Conservation (phyloP, 1,139 yeast genomes). For the Debaryomycetaceae sp. region DNA sequence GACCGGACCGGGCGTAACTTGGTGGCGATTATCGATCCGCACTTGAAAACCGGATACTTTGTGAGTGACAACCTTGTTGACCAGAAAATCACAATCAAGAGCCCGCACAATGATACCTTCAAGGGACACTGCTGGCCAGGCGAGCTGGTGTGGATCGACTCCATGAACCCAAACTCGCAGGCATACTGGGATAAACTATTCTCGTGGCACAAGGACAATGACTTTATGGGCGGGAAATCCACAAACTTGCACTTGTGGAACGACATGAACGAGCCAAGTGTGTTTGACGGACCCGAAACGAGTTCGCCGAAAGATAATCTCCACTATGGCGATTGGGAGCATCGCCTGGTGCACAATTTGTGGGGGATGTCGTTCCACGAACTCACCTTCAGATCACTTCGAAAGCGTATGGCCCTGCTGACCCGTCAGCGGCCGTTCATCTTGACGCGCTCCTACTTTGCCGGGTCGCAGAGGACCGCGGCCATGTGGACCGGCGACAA, state of each 20-base stretch:
- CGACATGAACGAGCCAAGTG: slow-evolving; percentile 97
- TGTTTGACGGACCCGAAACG: slow-evolving; percentile 92
- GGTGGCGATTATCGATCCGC: slow-evolving; percentile 87
- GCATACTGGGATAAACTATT: slow-evolving; percentile 45
- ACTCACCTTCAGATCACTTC: slow-evolving; percentile 61
- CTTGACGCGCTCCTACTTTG: slow-evolving; percentile 75
- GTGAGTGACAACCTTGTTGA: slow-evolving; percentile 45
- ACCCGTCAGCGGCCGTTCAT: slow-evolving; percentile 67
- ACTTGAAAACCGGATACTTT: slow-evolving; percentile 59
- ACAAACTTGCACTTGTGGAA: slow-evolving; percentile 82
- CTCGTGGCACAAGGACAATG: slow-evolving; percentile 10
- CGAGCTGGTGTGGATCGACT: slow-evolving; percentile 85
- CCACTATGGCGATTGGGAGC: slow-evolving; percentile 78
- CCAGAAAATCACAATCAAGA: slow-evolving; percentile 28
- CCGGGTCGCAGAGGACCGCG: slow-evolving; percentile 86
- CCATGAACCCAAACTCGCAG: slow-evolving; percentile 55
- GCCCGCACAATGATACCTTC: slow-evolving; percentile 32
- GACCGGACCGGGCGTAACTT: slow-evolving; percentile 69
- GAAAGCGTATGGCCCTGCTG: slow-evolving; percentile 29
- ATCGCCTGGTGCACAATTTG: slow-evolving; percentile 79
- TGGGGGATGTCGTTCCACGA: slow-evolving; percentile 76
- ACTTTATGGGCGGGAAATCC: slow-evolving; percentile 35
- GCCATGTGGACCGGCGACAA: slow-evolving; percentile 99
- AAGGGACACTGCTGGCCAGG: slow-evolving; percentile 99
- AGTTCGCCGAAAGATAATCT: slow-evolving; percentile 71